These are phyloP conservation scores for Mortierella alpina DNA, from an alignment of 192 early-diverging fungal species.

Conservation along the genomic window DNA sequence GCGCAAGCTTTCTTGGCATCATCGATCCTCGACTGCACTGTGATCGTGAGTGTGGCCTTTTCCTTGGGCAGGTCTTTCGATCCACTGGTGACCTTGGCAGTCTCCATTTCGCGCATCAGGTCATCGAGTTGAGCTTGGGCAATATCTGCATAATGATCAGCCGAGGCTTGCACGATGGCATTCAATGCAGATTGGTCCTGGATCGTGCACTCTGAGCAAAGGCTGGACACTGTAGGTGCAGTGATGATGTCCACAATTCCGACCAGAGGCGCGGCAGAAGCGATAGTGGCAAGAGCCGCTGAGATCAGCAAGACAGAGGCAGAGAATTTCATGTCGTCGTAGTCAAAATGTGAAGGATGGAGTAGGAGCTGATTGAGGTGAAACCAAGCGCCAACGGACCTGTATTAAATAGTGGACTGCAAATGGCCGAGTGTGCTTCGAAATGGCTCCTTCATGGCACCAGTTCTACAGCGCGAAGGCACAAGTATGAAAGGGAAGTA, in stretches of 20 bases:
- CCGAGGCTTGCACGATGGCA: slow-evolving; percentile 13
- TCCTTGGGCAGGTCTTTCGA: slow-evolving; percentile 19
- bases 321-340: slow-evolving; percentile 18
- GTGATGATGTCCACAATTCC: no score
- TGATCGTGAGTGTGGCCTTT: slow-evolving; percentile 3
- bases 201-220: no score
- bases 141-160: slow-evolving; percentile 7
- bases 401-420: no score
- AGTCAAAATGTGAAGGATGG: no score
- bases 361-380: no score
- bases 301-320: slow-evolving; percentile 29
- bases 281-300: slow-evolving; percentile 17
- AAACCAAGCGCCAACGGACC: no score
- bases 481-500: no score
- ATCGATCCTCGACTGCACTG: slow-evolving; percentile 21
- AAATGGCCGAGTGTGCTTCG: no score
- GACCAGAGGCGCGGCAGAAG: slow-evolving; percentile 8
- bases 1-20: slow-evolving; percentile 27
- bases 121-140: slow-evolving; percentile 13
- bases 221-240: no score
- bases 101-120: slow-evolving; percentile 7
- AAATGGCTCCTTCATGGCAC: no score
- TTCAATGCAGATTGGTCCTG: not conserved
- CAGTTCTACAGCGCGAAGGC: no score
- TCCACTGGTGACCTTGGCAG: slow-evolving; percentile 21